Percentiles rank a stretch among this genome's conserved stretches.
Evolutionary conservation across 2,329 filamentous ascomycete species (phyloP).

Genomic region (Rhinocladiella mackenziei): DNA sequence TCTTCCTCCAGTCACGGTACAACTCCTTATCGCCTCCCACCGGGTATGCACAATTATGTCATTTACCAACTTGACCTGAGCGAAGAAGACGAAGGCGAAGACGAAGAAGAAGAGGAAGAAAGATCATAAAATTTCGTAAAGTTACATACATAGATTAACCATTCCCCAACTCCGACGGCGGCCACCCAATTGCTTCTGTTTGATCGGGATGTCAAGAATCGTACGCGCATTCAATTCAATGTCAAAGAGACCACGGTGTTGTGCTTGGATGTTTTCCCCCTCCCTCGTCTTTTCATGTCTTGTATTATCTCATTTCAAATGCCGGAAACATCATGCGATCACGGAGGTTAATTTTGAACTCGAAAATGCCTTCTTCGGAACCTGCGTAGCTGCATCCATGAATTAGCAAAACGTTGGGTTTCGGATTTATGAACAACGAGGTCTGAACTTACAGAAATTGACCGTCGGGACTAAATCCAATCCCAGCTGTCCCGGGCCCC

Average conservation of each 20-base stretch:
- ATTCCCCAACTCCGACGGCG: too few relatives aligned
- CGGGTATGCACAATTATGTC: too few relatives aligned
- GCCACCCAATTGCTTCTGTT: too few relatives aligned
- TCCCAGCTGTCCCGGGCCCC: slow-evolving; percentile 43
- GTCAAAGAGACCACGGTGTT: too few relatives aligned
- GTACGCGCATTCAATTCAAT: too few relatives aligned
- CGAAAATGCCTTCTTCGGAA: slow-evolving; percentile 48
- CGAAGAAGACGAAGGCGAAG: too few relatives aligned
- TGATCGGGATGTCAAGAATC: too few relatives aligned
- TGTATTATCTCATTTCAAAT: slow-evolving; percentile 38
- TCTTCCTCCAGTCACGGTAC: too few relatives aligned
- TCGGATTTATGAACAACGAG: not conserved
- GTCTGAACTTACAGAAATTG: slow-evolving; percentile 42
- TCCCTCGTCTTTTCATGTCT: not conserved
- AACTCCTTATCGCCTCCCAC: too few relatives aligned
- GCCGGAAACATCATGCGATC: slow-evolving; percentile 48
- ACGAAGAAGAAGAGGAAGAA: too few relatives aligned
- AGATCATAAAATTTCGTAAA: slow-evolving; percentile 1
- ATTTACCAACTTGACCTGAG: too few relatives aligned
- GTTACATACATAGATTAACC: not conserved
- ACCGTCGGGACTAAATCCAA: slow-evolving; percentile 47
- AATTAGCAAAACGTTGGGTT: slow-evolving; percentile 1
- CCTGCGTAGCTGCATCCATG: slow-evolving; percentile 42
- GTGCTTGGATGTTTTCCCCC: not conserved
- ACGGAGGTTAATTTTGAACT: slow-evolving; percentile 45